Base-by-base conservation (phyloP, 164 flowering plant species). In the Umbilicus rupestris region DNA sequence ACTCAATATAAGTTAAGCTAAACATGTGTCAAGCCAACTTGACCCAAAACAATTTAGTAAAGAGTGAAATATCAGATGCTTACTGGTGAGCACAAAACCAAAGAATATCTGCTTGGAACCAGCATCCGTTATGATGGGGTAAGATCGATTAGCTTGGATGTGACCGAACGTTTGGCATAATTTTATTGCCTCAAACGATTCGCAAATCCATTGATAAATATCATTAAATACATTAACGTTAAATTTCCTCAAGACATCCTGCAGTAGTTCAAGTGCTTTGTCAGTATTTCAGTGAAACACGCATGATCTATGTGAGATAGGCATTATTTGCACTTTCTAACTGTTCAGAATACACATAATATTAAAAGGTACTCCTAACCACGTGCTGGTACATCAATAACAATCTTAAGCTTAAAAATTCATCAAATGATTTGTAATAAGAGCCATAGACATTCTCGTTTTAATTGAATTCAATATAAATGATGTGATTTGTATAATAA, bases 41-140 rank as follows among this genome's bases (percentile, higher is more conserved):
- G n/a, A n/a, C 37, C 37, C 37, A 50, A 52, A 41, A n/a, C n/a
- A n/a, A n/a, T n/a, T 3, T 15, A 26, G 39, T n/a, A 7, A 52
- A 26, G 31, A 31, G n/a, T 5, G 7, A 46, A 47, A 62, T 14
- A 52, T 52, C 30, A 52, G 58, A 28, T 65, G 70, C 90, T 82
- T 77, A 88, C 88, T 88, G 12, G 94, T 92, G 14, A 85, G 72
- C 37, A 89, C 84, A 37, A 94, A 72, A 30, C 81, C 95, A 3
- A 90, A 79, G 73, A 74, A 88, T 6, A 94, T 39, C 63, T 81
- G 81, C 67, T 70, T 83, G 66, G 75, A 77, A 46, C 71, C 41
- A 66, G 74, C 80, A 76, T 77, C 80, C 28, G 64, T 70, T 11
- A 76, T 26, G 60, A 84, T 50, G 12, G 97, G 94, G 70, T 78